These are phyloP conservation scores for Fusarium tanahbumbuense DNA, from an alignment of 2,329 filamentous ascomycete genomes.

Conservation along the genomic window DNA sequence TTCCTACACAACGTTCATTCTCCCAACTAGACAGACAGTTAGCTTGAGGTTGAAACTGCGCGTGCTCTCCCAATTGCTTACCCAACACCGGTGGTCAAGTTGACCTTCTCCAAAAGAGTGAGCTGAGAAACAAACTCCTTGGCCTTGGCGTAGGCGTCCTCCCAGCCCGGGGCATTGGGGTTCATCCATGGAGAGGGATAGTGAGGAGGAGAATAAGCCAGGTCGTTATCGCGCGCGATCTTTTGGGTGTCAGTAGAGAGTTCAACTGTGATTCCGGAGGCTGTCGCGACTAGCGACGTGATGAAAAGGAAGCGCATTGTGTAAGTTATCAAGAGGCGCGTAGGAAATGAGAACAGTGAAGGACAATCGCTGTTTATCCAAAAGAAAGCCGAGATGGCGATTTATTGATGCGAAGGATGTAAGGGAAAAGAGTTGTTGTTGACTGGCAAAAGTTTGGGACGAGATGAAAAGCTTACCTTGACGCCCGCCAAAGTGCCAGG, in stretches of 20 bases:
- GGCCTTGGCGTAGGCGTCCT: constrained; percentile 79
- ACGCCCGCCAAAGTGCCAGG: constrained; percentile 13
- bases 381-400: neutral
- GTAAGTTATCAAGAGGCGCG: neutral
- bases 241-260: constrained; percentile 44
- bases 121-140: constrained; percentile 83
- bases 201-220: constrained; percentile 65
- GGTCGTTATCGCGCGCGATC: constrained; percentile 29
- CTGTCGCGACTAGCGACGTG: neutral
- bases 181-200: constrained; percentile 93
- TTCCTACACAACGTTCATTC: constrained; percentile 80
- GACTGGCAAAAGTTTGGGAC: neutral
- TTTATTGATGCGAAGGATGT: neutral
- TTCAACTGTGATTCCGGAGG: constrained; percentile 3
- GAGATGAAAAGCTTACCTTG: constrained; percentile 27
- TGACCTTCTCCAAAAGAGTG: constrained; percentile 90
- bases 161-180: constrained; percentile 77
- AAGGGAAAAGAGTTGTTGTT: neutral
- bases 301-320: constrained; percentile 31
- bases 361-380: neutral
- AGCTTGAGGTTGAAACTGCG: neutral
- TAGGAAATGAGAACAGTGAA: neutral
- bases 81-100: constrained; percentile 91
- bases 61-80: constrained; percentile 56
- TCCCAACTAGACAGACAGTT: constrained; percentile 48